Evolutionary conservation across 2,329 filamentous ascomycete species (phyloP).

Genomic region (Neonectria ditissima): DNA sequence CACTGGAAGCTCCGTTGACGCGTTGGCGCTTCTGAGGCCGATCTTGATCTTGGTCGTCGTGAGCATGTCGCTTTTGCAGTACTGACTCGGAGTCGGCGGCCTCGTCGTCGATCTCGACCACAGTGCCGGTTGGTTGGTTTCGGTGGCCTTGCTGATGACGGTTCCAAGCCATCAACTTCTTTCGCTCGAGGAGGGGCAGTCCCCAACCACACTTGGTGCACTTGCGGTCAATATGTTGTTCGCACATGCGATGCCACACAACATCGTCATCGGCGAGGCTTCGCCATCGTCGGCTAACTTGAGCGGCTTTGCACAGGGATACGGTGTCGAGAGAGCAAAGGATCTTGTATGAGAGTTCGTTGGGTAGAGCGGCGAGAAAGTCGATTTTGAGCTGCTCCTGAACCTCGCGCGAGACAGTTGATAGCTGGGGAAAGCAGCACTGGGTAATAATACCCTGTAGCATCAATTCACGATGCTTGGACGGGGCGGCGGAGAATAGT

Average conservation of each 20-base stretch:
- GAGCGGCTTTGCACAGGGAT: constrained; percentile 94
- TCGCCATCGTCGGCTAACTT: constrained; percentile 91
- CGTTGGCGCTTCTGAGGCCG: constrained; percentile 51
- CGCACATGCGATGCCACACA: constrained; percentile 97
- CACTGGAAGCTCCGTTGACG: constrained; percentile 38
- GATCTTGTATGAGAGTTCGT: constrained; percentile 93
- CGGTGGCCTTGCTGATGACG: constrained; percentile 78
- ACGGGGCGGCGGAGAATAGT: constrained; percentile 92
- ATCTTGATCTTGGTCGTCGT: constrained; percentile 44
- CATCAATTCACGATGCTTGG: constrained; percentile 96
- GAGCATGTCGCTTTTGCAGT: constrained; percentile 49
- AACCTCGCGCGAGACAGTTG: constrained; percentile 89
- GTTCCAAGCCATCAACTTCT: constrained; percentile 87
- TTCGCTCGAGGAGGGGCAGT: constrained; percentile 87
- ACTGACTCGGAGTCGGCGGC: constrained; percentile 39
- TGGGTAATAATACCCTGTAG: constrained; percentile 95
- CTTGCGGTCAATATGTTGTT: constrained; percentile 94
- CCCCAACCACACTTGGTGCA: constrained; percentile 98
- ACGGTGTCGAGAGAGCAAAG: constrained; percentile 92
- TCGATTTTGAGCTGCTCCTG: constrained; percentile 98
- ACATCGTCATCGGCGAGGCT: constrained; percentile 95
- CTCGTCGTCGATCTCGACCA: constrained; percentile 44
- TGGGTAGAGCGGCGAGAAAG: constrained; percentile 88
- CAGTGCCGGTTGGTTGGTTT: constrained; percentile 44
- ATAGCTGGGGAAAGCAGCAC: constrained; percentile 97